phyloP scores from a whole-genome alignment of 208 protist species.

The Wallacemonas sp. region DNA sequence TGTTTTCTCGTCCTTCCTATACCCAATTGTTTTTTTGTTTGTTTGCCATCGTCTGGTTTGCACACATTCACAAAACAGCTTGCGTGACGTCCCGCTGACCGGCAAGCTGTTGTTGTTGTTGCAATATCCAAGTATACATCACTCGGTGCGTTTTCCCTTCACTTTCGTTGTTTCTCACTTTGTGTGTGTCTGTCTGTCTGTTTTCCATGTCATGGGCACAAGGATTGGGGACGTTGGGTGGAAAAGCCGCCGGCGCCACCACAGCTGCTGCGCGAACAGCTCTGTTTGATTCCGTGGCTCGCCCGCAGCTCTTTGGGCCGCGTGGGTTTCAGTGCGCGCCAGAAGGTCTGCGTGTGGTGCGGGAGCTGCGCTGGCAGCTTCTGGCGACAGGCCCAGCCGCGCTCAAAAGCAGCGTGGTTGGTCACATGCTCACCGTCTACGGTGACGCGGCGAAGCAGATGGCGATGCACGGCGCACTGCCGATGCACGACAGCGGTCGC shows the following conservation, averaged over 20 bases:
- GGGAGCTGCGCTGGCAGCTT: conserved; percentile 49
- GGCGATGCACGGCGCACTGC: not conserved
- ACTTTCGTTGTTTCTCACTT: too few species aligned
- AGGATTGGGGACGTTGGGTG: conserved; percentile 17
- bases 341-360: conserved; percentile 40
- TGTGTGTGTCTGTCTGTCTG: too few species aligned
- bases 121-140: too few species aligned
- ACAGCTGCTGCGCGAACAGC: not conserved
- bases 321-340: conserved; percentile 22
- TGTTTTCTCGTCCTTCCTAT: not conserved
- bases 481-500: not conserved
- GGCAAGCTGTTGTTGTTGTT: not conserved
- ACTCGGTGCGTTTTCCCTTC: too few species aligned
- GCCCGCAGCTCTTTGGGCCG: conserved; percentile 33
- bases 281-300: conserved; percentile 37
- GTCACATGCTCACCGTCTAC: conserved; percentile 51
- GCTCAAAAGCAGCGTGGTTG: conserved; percentile 36
- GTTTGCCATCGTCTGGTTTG: not conserved
- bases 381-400: conserved; percentile 35
- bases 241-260: not conserved
- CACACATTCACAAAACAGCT: too few species aligned
- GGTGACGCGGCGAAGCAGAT: conserved; percentile 20
- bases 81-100: not conserved
- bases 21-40: conserved; percentile 1
- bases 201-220: conserved; percentile 35